Evolutionary conservation across 139 green algal species (phyloP).

Genomic region (Mesotaenium endlicherianum): DNA sequence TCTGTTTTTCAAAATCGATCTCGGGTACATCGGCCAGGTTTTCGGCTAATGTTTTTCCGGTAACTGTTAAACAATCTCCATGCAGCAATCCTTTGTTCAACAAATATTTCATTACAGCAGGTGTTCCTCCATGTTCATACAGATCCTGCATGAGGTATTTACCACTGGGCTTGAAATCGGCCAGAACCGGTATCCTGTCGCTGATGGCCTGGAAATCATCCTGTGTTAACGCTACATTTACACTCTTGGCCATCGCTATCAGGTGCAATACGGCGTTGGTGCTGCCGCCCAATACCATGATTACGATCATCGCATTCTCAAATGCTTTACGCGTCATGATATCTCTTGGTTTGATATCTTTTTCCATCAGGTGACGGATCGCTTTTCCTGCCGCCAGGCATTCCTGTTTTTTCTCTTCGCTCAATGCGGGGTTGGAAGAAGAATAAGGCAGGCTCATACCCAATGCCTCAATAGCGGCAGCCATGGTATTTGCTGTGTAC

Average conservation of each 20-base stretch:
- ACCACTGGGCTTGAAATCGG: too few species aligned
- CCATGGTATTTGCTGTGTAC: conserved; percentile 99
- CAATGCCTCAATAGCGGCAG: conserved; percentile 89
- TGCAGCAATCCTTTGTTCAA: background rate
- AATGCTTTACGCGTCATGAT: conserved; percentile 91
- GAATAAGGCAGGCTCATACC: conserved; percentile 93
- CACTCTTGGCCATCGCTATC: conserved; percentile 50
- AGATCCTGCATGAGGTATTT: conserved; percentile 96
- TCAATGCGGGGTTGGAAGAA: background rate
- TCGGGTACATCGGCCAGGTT: too few species aligned
- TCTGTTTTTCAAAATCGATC: too few species aligned
- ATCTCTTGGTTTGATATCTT: conserved; percentile 87
- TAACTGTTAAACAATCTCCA: conserved; percentile 38
- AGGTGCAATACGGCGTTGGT: conserved; percentile 85
- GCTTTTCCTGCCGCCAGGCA: conserved; percentile 74
- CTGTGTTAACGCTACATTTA: too few species aligned
- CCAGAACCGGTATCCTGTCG: too few species aligned
- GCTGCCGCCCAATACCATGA: conserved; percentile 88
- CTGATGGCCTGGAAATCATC: too few species aligned
- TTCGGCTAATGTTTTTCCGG: conserved; percentile 90
- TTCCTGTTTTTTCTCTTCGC: conserved; percentile 79
- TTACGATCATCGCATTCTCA: conserved; percentile 89
- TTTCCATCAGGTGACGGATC: conserved; percentile 56
- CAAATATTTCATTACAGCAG: conserved; percentile 78
- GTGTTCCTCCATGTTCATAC: conserved; percentile 87